Conservation (phyloP, 257 asterid species). For the Solanum chilense region DNA sequence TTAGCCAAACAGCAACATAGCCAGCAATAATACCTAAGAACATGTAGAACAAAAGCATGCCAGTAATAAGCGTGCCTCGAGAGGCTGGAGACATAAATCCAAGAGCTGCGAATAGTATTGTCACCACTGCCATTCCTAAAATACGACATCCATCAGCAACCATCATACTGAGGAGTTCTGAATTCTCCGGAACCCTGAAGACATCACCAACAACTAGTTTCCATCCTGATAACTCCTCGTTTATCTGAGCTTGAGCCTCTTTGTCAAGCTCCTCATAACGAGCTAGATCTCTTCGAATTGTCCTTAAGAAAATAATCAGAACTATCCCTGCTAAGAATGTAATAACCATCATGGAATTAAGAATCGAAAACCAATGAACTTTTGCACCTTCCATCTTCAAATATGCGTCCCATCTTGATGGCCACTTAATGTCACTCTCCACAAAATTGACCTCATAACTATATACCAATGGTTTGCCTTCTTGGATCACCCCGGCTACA, state of each 20-base stretch:
- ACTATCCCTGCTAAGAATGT: slow-evolving; percentile 11
- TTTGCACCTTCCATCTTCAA: slow-evolving; percentile 20
- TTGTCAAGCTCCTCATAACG: slow-evolving; percentile 15
- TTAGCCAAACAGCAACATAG: slow-evolving; percentile 11
- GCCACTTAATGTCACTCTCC: slow-evolving; percentile 21
- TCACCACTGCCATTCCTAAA: slow-evolving; percentile 13
- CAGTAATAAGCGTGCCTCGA: slow-evolving; percentile 7
- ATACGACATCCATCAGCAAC: slow-evolving; percentile 15
- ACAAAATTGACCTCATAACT: slow-evolving; percentile 10
- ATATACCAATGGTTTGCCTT: slow-evolving; percentile 3
- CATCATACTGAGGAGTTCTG: slow-evolving; percentile 4
- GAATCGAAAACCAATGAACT: slow-evolving; percentile 18
- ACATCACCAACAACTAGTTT: slow-evolving; percentile 11
- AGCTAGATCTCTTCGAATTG: slow-evolving; percentile 13
- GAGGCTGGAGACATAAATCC: slow-evolving; percentile 22
- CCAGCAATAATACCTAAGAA: slow-evolving; percentile 13
- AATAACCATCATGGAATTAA: slow-evolving; percentile 12
- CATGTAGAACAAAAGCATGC: slow-evolving; percentile 13
- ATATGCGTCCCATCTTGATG: slow-evolving; percentile 18
- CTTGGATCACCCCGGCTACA: slow-evolving; percentile 2
- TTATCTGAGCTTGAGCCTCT: slow-evolving; percentile 13
- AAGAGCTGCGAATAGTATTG: slow-evolving; percentile 11
- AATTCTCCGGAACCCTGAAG: slow-evolving; percentile 1
- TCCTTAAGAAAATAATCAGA: slow-evolving; percentile 9
- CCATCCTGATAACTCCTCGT: slow-evolving; percentile 16